These are phyloP conservation scores for Botrytis aclada DNA, from an alignment of 2,329 filamentous ascomycete genomes.

Conservation along the genomic window DNA sequence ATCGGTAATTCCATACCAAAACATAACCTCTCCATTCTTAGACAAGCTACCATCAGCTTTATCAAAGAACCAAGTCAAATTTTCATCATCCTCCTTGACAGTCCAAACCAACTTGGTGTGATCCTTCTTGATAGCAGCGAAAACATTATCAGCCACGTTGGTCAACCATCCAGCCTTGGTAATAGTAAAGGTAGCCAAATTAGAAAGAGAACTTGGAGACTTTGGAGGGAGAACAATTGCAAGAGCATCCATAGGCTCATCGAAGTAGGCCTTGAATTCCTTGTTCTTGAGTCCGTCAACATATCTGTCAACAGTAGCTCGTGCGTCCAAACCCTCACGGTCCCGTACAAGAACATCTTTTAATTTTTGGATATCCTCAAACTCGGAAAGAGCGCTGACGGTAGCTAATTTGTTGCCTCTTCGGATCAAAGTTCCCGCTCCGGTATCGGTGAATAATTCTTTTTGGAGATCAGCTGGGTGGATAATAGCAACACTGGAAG, in stretches of 20 bases:
- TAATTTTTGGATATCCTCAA: slow-evolving; percentile 71
- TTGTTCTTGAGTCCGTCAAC: slow-evolving; percentile 72
- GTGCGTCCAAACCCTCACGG: slow-evolving; percentile 75
- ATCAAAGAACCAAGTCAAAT: slow-evolving; percentile 96
- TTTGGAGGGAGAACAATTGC: slow-evolving; percentile 79
- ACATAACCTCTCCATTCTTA: slow-evolving; percentile 82
- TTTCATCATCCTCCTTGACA: slow-evolving; percentile 94
- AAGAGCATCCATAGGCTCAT: slow-evolving; percentile 89
- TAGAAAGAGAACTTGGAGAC: slow-evolving; percentile 66
- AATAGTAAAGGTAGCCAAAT: slow-evolving; percentile 85
- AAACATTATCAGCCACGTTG: slow-evolving; percentile 93
- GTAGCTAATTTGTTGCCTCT: slow-evolving; percentile 86
- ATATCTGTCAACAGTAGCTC: slow-evolving; percentile 82
- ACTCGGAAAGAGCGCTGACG: slow-evolving; percentile 67
- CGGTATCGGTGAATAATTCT: slow-evolving; percentile 94
- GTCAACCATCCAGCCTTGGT: slow-evolving; percentile 93
- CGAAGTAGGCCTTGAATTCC: slow-evolving; percentile 89
- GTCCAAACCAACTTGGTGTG: slow-evolving; percentile 91
- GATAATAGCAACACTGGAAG: slow-evolving; percentile 95
- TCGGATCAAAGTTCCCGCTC: slow-evolving; percentile 88
- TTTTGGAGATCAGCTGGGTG: slow-evolving; percentile 94
- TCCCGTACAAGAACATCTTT: slow-evolving; percentile 82
- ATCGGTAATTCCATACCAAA: slow-evolving; percentile 83
- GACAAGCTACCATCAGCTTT: slow-evolving; percentile 92
- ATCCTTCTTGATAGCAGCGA: slow-evolving; percentile 90